Evolutionary conservation across 2,329 filamentous ascomycete species (phyloP), one percentile per base, ranked within the genome.

Genomic region (Canariomyces notabilis): DNA sequence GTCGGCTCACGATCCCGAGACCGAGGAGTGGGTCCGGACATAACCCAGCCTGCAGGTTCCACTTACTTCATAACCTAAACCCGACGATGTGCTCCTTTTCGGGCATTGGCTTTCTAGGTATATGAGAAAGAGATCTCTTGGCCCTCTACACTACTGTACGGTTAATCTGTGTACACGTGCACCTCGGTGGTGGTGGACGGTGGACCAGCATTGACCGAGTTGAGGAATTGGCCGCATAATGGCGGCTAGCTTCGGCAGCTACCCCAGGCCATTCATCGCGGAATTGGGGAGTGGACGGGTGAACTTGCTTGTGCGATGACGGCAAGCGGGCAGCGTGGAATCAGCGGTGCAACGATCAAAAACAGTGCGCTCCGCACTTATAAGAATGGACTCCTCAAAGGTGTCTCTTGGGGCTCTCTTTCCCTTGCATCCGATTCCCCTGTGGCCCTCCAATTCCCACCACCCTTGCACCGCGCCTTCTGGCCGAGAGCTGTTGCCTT

Each of bases 181-280:
- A n/a, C n/a, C n/a, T n/a, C n/a, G n/a, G n/a, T n/a, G n/a, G n/a
- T n/a, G n/a, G n/a, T n/a, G n/a, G n/a, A n/a, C n/a, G n/a, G n/a
- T n/a, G n/a, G n/a, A n/a, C n/a, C n/a, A n/a, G n/a, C n/a, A n/a
- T 39, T 5, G 36, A 15, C 18, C 26, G 33, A 18, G 29, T 26
- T 32, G 22, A 36, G 18, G 29, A 22, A 38, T n/a, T 14, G 33
- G 35, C 9, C 55, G 51, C 53, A 36, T 53, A 54, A 20, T 14
- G 20, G 37, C 55, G 55, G 55, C 50, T 57, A 56, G 29, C 37
- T 40, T 48, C 55, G 55, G 55, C 44, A 41, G 29, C 43, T 34
- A 5, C 11, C 19, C 16, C 23, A 32, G 35, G 41, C 33, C 23
- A 16, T n/a, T 33, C 43, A 41, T 22, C 29, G 41, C 49, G 49